Base-by-base conservation (phyloP, 1,284 basidiomycete genomes). In the Cutaneotrichosporon sp. region DNA sequence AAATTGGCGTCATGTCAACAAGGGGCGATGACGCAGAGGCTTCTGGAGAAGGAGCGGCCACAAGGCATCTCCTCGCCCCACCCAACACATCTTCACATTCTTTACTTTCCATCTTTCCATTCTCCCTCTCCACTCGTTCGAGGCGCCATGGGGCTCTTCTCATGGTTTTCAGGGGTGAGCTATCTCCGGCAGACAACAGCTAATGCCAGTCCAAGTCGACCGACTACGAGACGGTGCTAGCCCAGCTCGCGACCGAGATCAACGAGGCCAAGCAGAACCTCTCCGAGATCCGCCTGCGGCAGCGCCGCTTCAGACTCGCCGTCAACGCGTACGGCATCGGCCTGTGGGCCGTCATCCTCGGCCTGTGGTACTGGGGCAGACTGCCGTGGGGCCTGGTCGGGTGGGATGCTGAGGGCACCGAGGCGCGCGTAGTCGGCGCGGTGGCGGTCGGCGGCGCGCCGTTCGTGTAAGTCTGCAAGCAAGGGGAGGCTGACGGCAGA, bases 241-340 rank as follows among this genome's bases (percentile, higher is more conserved):
- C 80, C 5, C 72, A 72, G 1, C 76, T 85, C 11, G 79, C 82
- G 18, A 72, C 74, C 22, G 79, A 83, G 29, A 84, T 85, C 65
- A 70, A 74, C 31, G 74, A 78, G 16, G 80, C 82, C 25, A 90
- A 95, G 78, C 84, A 86, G 36, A 85, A 87, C 62, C 86, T 99
- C 9, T 88, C 91, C 1, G 93, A 95, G 74, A 91, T 98, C 70
- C 87, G 91, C 11, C 81, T 92, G 53, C 87, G 94, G 25, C 90
- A 97, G 78, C 85, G 92, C 42, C 84, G 94, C 2, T 84, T 91
- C 3, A 89, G 88, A 13, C 83, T 95, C 50, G 82, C 90, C 31
- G 86, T 91, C 52, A 94, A 94, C 1, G 77, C 92, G 6, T 95
- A 92, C 74, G 88, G 92, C 0, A 80, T 95, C 66, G 85, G 87